Evolutionary conservation across 345 rosid genomes (phyloP).

Genomic region (Diplotaxis tenuifolia): DNA sequence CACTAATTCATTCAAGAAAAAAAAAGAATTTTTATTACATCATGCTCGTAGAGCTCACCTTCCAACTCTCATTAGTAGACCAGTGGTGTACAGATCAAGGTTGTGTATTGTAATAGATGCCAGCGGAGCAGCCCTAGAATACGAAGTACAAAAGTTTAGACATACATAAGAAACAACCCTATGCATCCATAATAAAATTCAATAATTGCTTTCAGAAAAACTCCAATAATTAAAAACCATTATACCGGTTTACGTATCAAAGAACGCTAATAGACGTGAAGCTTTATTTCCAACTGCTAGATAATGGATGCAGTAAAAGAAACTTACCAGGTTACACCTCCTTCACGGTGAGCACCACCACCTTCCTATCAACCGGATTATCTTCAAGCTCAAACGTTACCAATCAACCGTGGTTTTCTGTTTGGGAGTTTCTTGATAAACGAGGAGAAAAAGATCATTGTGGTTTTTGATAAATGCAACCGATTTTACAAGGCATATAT

Average conservation of each 20-base stretch:
- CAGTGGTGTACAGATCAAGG: slow-evolving; percentile 71
- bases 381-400: background rate
- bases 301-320: slow-evolving; percentile 2
- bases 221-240: background rate
- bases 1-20: background rate
- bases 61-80: slow-evolving; percentile 96
- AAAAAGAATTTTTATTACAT: background rate
- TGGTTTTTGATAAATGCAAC: background rate
- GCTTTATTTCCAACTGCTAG: background rate
- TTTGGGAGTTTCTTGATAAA: background rate
- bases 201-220: too few species aligned
- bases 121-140: slow-evolving; percentile 86
- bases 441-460: background rate
- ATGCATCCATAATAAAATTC: background rate
- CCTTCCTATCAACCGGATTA: too few species aligned
- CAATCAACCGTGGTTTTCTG: background rate
- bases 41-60: slow-evolving; percentile 49
- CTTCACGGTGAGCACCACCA: slow-evolving; percentile 60
- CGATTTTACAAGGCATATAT: background rate
- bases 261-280: slow-evolving; percentile 13
- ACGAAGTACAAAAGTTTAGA: slow-evolving; percentile 26
- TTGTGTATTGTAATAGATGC: slow-evolving; percentile 88
- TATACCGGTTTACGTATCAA: too few species aligned
- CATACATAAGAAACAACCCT: background rate
- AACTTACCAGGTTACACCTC: slow-evolving; percentile 89